Base-by-base conservation (phyloP, 2,329 filamentous ascomycete genomes). In the Septoria petroselini region DNA sequence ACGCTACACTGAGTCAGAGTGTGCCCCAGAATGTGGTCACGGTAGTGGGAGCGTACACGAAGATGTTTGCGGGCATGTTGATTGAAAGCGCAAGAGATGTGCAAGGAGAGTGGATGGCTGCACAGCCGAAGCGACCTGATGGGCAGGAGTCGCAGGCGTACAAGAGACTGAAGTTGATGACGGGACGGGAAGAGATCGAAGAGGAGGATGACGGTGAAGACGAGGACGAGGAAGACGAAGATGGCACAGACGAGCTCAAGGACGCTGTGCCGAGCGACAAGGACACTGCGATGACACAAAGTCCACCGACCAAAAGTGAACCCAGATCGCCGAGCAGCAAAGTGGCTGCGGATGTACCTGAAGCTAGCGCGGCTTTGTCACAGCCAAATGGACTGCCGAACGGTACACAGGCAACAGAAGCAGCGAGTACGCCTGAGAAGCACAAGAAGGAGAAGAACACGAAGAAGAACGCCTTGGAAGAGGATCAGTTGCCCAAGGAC, bases 1-100 rank as follows among this genome's bases (percentile, higher is more conserved):
- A 91, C 63, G 85, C 86, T 51, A 88, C 86, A 1, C 83, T 90
- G 7, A 88, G 85, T 0, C 87, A 91, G 65, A 89, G 85, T 1
- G 86, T 88, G 0, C 85, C 85, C 0, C 76, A 80, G 15, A 85
- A 81, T 59, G 84, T 90, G 41, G 83, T 87, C 54, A 82, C 85
- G 17, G 84, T 85, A n/a, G 84, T 91, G 63, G 84, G 83, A 41
- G 82, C 84, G 0, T 85, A 88, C 15, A 82, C 84, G 40, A 91
- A 91, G 69, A 76, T 88, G 53, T 90, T 88, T 65, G 79, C 86
- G 3, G 86, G 85, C 44, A 84, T 89, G 55, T 76, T 91, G 40
- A 84, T 91, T 55, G 86, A 89, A 65, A 73, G 77, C 41, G 86
- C 87, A 7, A 78, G 85, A 43, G 77, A 79, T 35, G 79, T 90